Base-by-base conservation (phyloP, 2,329 filamentous ascomycete species). In the Amauroascus verrucosus region DNA sequence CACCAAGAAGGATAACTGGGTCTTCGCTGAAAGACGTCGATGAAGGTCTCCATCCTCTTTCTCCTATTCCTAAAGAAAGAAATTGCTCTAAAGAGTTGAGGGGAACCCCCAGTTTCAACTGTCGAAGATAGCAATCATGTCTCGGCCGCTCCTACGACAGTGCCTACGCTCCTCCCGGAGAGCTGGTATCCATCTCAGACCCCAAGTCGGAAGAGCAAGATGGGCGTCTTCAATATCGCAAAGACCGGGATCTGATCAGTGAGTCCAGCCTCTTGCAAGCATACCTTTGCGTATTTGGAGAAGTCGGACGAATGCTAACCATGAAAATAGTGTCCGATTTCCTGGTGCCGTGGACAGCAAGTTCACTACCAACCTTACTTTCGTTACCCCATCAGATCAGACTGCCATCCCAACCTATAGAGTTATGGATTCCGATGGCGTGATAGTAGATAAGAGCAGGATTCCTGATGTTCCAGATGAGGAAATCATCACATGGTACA, bases 321-420 rank as follows among this genome's bases (percentile, higher is more conserved):
- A 22, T 38, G 11, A 45, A n/a, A n/a, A 51, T 28, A 82, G 79
- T 54, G 76, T 81, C 9, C 74, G 81, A 53, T 98, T 98, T 61
- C 93, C 93, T 0, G 93, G 93, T n/a, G 93, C 93, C 0, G 77
- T 97, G 49, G 91, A 96, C 68, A 95, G 88, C 67, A 87, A 88
- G 58, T 98, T 98, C 70, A 95, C 88, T 3, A 84, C 80, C 59
- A 76, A 77, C 0, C 83, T 97, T 69, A 75, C 78, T 38, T 97
- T 95, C 70, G 80, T 87, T 53, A 79, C 81, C 48, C 86, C 90
- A 0, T 78, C 83, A 38, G 80, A 83, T 50, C 79, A 84, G 62
- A 76, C 82, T 32, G 84, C 89, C 4, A 85, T 98, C 65, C 82
- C 90, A 24, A 97, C 93, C 3, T 98, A 94, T 74, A 85, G 93